Evolutionary conservation across 257 asterid species (phyloP).

Genomic region (Fraxinus quadrangulata): DNA sequence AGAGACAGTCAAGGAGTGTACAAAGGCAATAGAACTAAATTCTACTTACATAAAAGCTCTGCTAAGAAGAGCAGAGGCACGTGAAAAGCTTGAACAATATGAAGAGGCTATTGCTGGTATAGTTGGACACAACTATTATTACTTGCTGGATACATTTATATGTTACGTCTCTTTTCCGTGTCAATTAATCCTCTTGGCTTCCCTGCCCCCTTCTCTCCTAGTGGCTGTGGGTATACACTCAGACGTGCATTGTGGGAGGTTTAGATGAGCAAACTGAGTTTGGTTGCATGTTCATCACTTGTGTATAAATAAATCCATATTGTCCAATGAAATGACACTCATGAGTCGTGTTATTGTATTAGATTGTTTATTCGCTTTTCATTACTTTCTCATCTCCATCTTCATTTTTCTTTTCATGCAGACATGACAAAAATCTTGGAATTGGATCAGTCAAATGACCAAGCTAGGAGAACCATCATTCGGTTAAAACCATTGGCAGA

Average conservation of each 20-base stretch:
- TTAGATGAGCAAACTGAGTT: background rate
- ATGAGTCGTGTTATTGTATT: conserved; percentile 1
- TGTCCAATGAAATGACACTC: conserved; percentile 11
- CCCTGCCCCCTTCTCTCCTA: background rate
- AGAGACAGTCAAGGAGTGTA: conserved; percentile 82
- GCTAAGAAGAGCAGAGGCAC: conserved; percentile 90
- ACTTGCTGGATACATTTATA: background rate
- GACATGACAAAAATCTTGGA: conserved; percentile 84
- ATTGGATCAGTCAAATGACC: conserved; percentile 73
- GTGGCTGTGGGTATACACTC: conserved; percentile 6
- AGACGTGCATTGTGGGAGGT: background rate
- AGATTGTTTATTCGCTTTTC: conserved; percentile 16
- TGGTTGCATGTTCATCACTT: conserved; percentile 16
- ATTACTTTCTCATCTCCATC: conserved; percentile 5
- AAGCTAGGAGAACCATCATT: conserved; percentile 71
- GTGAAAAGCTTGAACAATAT: conserved; percentile 79
- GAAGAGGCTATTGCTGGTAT: conserved; percentile 90
- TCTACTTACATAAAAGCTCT: conserved; percentile 73
- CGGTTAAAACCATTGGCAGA: conserved; percentile 94
- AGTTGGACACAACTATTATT: conserved; percentile 1
- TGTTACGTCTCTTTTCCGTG: conserved; percentile 3
- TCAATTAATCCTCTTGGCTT: background rate
- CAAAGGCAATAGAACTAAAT: conserved; percentile 86
- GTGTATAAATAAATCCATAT: background rate
- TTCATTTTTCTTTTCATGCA: conserved; percentile 33